Evolutionary conservation across 164 flowering plant species (phyloP).

Genomic region (Stephania japonica): DNA sequence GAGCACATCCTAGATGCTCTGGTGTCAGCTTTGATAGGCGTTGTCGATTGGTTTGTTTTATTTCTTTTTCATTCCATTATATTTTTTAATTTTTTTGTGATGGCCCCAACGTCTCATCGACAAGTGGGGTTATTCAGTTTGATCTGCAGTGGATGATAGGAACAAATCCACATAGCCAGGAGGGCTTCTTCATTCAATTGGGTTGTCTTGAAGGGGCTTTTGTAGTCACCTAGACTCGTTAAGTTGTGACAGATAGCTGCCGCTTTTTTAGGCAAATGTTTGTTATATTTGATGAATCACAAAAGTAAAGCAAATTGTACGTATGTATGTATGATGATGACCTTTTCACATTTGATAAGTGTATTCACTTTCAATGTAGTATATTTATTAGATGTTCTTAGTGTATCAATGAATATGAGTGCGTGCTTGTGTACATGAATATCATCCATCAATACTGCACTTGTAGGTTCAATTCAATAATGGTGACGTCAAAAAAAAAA

Average conservation of each 20-base stretch:
- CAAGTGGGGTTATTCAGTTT: conserved; percentile 12
- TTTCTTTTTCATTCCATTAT: background rate
- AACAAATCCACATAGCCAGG: conserved; percentile 4
- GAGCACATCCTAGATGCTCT: conserved; percentile 13
- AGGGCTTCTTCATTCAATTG: conserved; percentile 12
- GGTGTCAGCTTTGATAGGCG: conserved; percentile 2
- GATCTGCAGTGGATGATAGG: conserved; percentile 17
- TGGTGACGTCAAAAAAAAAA: too few species aligned
- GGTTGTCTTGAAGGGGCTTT: conserved; percentile 1
- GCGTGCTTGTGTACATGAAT: too few species aligned
- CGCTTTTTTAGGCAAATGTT: conserved; percentile 12
- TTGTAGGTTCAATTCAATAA: too few species aligned
- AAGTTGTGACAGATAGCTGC: background rate
- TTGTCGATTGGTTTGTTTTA: conserved; percentile 16
- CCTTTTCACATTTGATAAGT: background rate
- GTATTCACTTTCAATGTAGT: conserved; percentile 2
- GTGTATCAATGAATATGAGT: background rate
- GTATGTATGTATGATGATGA: conserved; percentile 8
- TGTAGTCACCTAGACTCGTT: background rate
- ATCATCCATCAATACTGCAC: too few species aligned
- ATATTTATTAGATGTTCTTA: background rate
- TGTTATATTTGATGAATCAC: conserved; percentile 7
- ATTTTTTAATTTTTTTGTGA: conserved; percentile 5
- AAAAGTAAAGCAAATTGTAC: conserved; percentile 3
- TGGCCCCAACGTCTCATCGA: background rate